A percentile compares a stretch with the other conserved stretches of the same genome.
phyloP scores from a whole-genome alignment of 768 basidiomycete species.

The Lactifluus pinguis region DNA sequence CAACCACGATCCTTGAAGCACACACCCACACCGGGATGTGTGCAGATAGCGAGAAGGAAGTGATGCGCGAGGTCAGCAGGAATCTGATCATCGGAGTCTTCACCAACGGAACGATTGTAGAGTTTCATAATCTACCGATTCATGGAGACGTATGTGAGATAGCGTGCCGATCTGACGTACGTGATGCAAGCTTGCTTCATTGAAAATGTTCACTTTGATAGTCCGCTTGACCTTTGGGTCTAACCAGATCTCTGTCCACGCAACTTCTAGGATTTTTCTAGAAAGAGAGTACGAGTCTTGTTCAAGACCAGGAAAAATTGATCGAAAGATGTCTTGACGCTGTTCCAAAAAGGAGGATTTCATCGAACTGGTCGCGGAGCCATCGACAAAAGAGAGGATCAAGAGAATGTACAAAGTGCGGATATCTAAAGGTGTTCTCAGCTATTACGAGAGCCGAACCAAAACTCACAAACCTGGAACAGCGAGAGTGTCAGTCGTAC shows the following conservation, averaged over 20 bases:
- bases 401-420: conserved; percentile 68
- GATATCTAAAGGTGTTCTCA: conserved; percentile 46
- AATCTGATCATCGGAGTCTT: conserved; percentile 43
- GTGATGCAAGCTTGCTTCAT: conserved; percentile 52
- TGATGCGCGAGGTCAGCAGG: conserved; percentile 79
- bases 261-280: conserved; percentile 57
- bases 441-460: not conserved
- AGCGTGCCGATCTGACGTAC: conserved; percentile 30
- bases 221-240: conserved; percentile 67
- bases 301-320: conserved; percentile 62
- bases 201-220: conserved; percentile 63
- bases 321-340: conserved; percentile 52
- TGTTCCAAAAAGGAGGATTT: conserved; percentile 66
- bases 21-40: conserved; percentile 70
- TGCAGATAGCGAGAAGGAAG: conserved; percentile 78
- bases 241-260: conserved; percentile 70
- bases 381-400: conserved; percentile 61
- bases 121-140: conserved; percentile 54
- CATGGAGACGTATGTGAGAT: not conserved
- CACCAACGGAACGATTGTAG: conserved; percentile 51
- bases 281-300: conserved; percentile 59
- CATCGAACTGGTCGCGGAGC: conserved; percentile 36
- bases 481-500: conserved; percentile 32
- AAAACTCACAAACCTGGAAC: conserved; percentile 47
- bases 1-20: conserved; percentile 88